These are phyloP conservation scores for Aspergillus melleus DNA, from an alignment of 2,329 filamentous ascomycete genomes.

Conservation along the genomic window DNA sequence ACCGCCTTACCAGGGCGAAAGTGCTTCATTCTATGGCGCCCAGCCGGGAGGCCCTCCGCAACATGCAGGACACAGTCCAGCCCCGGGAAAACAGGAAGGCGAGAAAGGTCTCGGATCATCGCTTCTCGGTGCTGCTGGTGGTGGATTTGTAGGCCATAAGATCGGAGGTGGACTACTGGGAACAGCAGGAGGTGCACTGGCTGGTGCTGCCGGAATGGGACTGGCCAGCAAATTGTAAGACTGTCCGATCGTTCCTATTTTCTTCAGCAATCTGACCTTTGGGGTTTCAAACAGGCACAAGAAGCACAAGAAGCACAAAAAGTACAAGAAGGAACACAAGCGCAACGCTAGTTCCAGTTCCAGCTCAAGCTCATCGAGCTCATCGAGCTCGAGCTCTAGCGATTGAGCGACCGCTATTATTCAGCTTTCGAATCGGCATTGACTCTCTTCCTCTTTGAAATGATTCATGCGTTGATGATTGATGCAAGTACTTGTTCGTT, in stretches of 20 bases:
- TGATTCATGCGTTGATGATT: background rate
- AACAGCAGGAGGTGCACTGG: constrained; percentile 33
- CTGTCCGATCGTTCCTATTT: background rate
- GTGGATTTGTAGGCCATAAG: constrained; percentile 37
- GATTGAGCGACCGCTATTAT: constrained; percentile 7
- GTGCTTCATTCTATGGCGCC: constrained; percentile 32
- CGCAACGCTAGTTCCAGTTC: constrained; percentile 13
- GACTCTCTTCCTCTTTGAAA: background rate
- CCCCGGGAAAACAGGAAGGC: constrained; percentile 25
- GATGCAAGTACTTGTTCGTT: background rate
- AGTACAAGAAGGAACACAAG: constrained; percentile 26
- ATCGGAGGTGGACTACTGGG: constrained; percentile 35
- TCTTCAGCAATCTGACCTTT: constrained; percentile 8
- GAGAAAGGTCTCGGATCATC: constrained; percentile 39
- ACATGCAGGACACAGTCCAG: constrained; percentile 21
- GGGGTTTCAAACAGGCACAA: constrained; percentile 19
- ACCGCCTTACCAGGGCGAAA: constrained; percentile 27
- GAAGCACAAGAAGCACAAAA: constrained; percentile 27
- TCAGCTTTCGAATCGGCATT: background rate
- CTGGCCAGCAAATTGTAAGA: constrained; percentile 31
- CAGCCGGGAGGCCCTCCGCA: constrained; percentile 14
- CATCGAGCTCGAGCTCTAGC: constrained; percentile 21
- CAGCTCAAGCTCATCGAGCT: constrained; percentile 17
- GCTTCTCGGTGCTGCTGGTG: constrained; percentile 38
- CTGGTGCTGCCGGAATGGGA: constrained; percentile 35